Base-by-base conservation (phyloP, 352 stramenopile genomes). In the Phytopythium boreale region DNA sequence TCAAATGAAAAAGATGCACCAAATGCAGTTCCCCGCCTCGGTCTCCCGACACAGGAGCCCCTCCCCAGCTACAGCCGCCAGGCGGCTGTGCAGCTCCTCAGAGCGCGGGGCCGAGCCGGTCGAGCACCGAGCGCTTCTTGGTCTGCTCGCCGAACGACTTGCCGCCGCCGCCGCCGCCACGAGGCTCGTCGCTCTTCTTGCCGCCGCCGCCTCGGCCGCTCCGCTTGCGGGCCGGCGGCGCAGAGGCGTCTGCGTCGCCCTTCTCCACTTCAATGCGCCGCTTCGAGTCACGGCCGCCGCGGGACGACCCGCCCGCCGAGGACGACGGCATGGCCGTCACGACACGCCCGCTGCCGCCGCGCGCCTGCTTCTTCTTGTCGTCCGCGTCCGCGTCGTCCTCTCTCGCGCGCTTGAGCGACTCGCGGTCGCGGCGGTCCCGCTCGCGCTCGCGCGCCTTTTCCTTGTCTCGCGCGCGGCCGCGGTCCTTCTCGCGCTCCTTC, bases 51-150 rank as follows among this genome's bases (percentile, higher is more conserved):
- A 17, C 22, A 24, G 22, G 41, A 36, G 31, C 3, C 31, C 31
- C n/a, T n/a, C n/a, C n/a, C n/a, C n/a, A n/a, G n/a, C n/a, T n/a
- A n/a, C n/a, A n/a, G n/a, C n/a, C n/a, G n/a, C n/a, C n/a, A 15
- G 39, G 14, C 14, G 15, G 14, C 39, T 46, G 39, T 8, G 0
- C 14, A 8, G 14, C 14, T 31, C 20, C 34, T 50, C 39, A 91
- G 34, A 93, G 31, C 14, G 83, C 84, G n/a, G 87, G 87, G 2
- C 87, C 87, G 47, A 95, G 79, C 22, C 87, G 83, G 49, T 95
- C 87, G 19, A 95, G 72, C 27, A 95, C 87, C 1, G 87, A 95
- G 19, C 79, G 72, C 75, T 95, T 95, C 75, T 95, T 95, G 53
- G 74, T 56, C 41, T 87, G 82, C 20, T 91, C 82, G 31, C 77